Evolutionary conservation across 176 grass and related monocot genomes (phyloP), one percentile per base, ranked within the genome.

Genomic region (Aegilops umbellulata): DNA sequence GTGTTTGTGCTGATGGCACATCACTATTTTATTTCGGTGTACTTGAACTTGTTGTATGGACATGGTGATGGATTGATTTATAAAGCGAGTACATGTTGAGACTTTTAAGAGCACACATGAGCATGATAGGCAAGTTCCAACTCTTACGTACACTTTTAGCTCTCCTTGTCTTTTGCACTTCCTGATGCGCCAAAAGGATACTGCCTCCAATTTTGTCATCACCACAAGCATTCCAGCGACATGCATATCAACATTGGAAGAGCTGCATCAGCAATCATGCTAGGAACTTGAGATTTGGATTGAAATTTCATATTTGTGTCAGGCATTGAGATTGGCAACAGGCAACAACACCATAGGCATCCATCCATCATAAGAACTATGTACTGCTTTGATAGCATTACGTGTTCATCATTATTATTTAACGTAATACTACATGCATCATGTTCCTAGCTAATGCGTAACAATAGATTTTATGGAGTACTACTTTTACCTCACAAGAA

Each of bases 101-200:
- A 49, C 80, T 77, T 82, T 83, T 69, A 51, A 88, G 61, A 34
- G 51, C 15, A 34, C 64, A 77, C 74, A 63, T 26, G n/a, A 46
- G 39, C 65, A 78, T 69, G 62, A 85, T 85, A 71, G 64, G 25
- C 35, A 69, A 77, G 19, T 76, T 82, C 70, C 12, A 76, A 57
- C 71, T 76, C 46, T 82, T 83, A 60, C 61, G 60, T 46, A 31
- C 79, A 67, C 79, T 77, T 77, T 77, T 24, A 69, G 71, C 24
- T 14, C 35, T 32, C 68, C 26, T 83, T 69, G 86, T 88, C 62
- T 70, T 69, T 61, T 88, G 80, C 62, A 78, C 62, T 7, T 78
- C 80, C 76, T 67, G 72, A 26, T 60, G 34, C 19, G 34, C 74
- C 53, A 60, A 83, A 83, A 88, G 62, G 86, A 69, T 82, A 8